Percentiles rank a stretch among this genome's conserved stretches.
Evolutionary conservation across 202 grass and related monocot species (phyloP).

Genomic region (Panicum virgatum): DNA sequence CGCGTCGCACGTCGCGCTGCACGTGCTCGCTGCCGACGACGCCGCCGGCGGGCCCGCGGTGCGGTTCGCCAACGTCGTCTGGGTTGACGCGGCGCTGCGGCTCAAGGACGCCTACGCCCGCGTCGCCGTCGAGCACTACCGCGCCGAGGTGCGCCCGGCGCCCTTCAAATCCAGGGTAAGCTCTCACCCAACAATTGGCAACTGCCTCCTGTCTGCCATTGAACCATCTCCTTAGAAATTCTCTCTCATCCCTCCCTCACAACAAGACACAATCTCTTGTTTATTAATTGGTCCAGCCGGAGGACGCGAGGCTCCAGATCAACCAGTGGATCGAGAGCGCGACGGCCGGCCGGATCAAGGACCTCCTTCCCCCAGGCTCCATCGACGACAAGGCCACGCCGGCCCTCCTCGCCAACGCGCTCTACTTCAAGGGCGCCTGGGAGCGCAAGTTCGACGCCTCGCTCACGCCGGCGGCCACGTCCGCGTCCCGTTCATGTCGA

Average conservation of each 20-base stretch:
- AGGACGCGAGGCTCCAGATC: constrained; percentile 46
- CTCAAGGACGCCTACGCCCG: constrained; percentile 48
- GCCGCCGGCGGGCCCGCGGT: constrained; percentile 36
- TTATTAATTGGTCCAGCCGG: constrained; percentile 15
- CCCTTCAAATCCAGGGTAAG: constrained; percentile 42
- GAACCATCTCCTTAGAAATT: too few species aligned
- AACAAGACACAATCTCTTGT: neutral
- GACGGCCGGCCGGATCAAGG: constrained; percentile 60
- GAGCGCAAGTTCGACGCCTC: constrained; percentile 37
- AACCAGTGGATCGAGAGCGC: constrained; percentile 46
- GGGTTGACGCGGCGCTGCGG: constrained; percentile 43
- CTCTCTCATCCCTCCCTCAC: neutral
- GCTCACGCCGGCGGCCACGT: constrained; percentile 22
- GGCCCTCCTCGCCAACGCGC: constrained; percentile 50
- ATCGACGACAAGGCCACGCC: neutral
- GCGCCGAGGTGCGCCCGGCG: constrained; percentile 24
- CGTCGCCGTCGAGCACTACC: constrained; percentile 34
- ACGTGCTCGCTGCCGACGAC: constrained; percentile 38
- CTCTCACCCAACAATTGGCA: neutral
- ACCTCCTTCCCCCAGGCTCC: constrained; percentile 25
- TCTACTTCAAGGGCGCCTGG: constrained; percentile 73
- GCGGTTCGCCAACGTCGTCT: constrained; percentile 56
- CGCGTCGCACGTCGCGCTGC: constrained; percentile 41
- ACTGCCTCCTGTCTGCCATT: neutral
- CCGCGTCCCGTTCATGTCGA: constrained; percentile 50